phyloP scores from a whole-genome alignment of 2,329 filamentous ascomycete genomes.

The Emergomyces pasteurianus region DNA sequence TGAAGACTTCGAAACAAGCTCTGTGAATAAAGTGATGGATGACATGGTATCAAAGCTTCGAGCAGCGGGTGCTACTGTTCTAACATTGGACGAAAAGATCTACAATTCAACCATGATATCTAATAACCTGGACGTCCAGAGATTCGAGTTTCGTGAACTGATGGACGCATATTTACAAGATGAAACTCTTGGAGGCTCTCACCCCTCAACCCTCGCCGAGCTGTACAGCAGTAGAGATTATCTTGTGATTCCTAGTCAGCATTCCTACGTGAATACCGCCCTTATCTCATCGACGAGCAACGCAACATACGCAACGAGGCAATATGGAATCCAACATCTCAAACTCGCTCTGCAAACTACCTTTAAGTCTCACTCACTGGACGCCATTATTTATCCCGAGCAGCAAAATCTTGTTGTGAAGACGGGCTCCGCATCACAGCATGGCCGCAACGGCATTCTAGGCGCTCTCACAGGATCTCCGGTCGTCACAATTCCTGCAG shows the following conservation, averaged over 20 bases:
- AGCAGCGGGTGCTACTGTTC: slow-evolving; percentile 39
- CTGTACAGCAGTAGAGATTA: slow-evolving; percentile 43
- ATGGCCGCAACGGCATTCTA: slow-evolving; percentile 47
- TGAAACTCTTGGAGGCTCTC: slow-evolving; percentile 11
- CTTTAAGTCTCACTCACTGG: slow-evolving; percentile 39
- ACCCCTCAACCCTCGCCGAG: slow-evolving; percentile 32
- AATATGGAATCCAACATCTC: slow-evolving; percentile 41
- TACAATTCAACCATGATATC: slow-evolving; percentile 44
- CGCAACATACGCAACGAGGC: slow-evolving; percentile 37
- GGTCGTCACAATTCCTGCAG: slow-evolving; percentile 34
- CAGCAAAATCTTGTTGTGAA: slow-evolving; percentile 52
- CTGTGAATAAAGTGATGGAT: slow-evolving; percentile 45
- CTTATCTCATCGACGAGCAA: slow-evolving; percentile 42
- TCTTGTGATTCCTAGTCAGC: slow-evolving; percentile 49
- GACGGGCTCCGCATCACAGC: slow-evolving; percentile 44
- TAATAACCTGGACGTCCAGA: slow-evolving; percentile 45
- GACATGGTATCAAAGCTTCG: slow-evolving; percentile 35
- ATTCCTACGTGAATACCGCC: slow-evolving; percentile 41
- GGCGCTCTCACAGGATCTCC: slow-evolving; percentile 43
- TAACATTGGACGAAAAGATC: slow-evolving; percentile 37
- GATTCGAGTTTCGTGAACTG: slow-evolving; percentile 46
- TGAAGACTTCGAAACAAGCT: slow-evolving; percentile 40
- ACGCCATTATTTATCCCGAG: slow-evolving; percentile 52
- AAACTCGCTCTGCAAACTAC: slow-evolving; percentile 40
- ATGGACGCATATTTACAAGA: slow-evolving; percentile 46